Percentiles rank a stretch among this genome's conserved stretches.
Conservation (phyloP, 768 basidiomycete genomes). For the Mrakia gelida region DNA sequence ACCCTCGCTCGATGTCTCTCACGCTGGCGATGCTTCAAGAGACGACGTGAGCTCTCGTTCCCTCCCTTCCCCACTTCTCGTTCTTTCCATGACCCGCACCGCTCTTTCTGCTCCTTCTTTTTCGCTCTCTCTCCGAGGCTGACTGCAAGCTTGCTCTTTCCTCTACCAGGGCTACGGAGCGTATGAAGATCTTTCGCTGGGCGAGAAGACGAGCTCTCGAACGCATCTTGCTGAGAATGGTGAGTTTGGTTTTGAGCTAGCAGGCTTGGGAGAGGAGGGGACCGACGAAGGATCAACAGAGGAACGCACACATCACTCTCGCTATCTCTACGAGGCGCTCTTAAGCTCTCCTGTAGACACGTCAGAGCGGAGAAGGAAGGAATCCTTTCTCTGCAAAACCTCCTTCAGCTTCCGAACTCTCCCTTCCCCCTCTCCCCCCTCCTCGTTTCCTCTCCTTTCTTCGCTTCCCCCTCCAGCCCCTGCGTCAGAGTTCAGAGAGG, state of each 20-base stretch:
- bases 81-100: not conserved
- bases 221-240: constrained; percentile 1
- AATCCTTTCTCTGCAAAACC: no score
- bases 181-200: constrained; percentile 6
- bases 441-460: not conserved
- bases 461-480: not conserved
- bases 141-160: not conserved
- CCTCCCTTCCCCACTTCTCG: not conserved
- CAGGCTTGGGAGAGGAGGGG: not conserved
- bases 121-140: no score
- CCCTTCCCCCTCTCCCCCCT: no score
- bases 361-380: no score
- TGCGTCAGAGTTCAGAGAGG: not conserved
- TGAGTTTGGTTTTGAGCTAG: not conserved
- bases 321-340: no score
- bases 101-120: not conserved
- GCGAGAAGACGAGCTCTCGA: constrained; percentile 5
- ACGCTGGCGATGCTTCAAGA: not conserved
- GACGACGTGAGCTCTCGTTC: not conserved
- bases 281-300: not conserved
- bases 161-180: not conserved
- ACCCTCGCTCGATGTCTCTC: constrained; percentile 3
- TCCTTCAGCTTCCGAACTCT: not conserved
- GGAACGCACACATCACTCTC: not conserved
- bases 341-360: no score